Conservation (phyloP, 83 land plant genomes). For the Picea abies region DNA sequence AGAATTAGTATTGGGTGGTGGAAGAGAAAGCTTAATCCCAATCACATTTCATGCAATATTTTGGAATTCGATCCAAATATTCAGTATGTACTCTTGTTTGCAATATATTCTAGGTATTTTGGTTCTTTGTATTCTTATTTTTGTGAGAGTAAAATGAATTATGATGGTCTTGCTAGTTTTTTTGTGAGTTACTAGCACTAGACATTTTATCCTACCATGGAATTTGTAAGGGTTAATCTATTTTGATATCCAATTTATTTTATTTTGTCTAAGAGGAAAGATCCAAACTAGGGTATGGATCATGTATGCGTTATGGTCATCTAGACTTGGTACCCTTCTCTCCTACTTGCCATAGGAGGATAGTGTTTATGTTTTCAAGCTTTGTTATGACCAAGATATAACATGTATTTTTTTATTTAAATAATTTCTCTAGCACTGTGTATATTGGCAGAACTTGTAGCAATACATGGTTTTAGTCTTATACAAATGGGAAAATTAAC, state of each 20-base stretch:
- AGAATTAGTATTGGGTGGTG: conserved; percentile 94
- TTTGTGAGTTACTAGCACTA: conserved; percentile 58
- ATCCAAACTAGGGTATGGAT: conserved; percentile 59
- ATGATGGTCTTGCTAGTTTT: conserved; percentile 49
- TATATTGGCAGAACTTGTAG: conserved; percentile 71
- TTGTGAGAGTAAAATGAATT: conserved; percentile 66
- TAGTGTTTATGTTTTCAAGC: conserved; percentile 61
- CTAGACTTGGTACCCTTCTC: conserved; percentile 70
- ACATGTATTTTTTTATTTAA: conserved; percentile 84
- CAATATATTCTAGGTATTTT: conserved; percentile 63
- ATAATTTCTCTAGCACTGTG: conserved; percentile 78
- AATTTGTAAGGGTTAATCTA: conserved; percentile 75
- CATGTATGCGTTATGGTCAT: conserved; percentile 53
- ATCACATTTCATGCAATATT: conserved; percentile 83
- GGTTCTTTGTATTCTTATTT: conserved; percentile 59
- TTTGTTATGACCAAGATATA: conserved; percentile 70
- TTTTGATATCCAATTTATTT: conserved; percentile 63
- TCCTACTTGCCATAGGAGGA: conserved; percentile 56
- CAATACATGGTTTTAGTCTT: no score
- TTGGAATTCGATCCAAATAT: conserved; percentile 85
- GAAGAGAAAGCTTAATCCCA: conserved; percentile 91
- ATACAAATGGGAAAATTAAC: no score
- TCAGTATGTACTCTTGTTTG: conserved; percentile 82
- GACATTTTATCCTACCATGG: conserved; percentile 88
- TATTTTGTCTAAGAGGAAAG: conserved; percentile 41